These are phyloP conservation scores for Clonostachys sp. DNA, from an alignment of 2,329 filamentous ascomycete species.

Conservation along the genomic window DNA sequence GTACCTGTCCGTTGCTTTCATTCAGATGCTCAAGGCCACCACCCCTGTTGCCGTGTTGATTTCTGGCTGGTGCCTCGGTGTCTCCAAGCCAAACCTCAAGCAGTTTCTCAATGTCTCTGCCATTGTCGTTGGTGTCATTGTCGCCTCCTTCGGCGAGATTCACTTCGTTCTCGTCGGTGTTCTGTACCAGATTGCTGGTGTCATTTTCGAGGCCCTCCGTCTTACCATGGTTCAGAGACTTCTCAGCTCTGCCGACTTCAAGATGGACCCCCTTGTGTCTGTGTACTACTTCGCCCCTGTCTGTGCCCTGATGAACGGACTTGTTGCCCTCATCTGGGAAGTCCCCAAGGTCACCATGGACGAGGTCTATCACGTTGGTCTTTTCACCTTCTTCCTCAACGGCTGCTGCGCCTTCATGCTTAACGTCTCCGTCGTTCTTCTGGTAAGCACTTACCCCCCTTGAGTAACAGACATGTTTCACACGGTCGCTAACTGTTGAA, in stretches of 20 bases:
- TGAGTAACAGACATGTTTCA: not conserved
- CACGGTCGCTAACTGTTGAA: conserved; percentile 14
- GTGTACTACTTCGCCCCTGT: conserved; percentile 88
- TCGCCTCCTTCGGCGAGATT: conserved; percentile 94
- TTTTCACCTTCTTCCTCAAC: conserved; percentile 69
- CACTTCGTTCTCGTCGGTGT: conserved; percentile 81
- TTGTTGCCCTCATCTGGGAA: conserved; percentile 70
- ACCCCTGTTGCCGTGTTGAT: conserved; percentile 91
- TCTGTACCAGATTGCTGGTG: conserved; percentile 72
- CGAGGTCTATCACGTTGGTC: conserved; percentile 70
- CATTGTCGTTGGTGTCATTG: conserved; percentile 91
- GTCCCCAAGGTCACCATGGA: conserved; percentile 63
- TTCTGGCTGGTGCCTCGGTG: conserved; percentile 81
- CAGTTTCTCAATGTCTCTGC: conserved; percentile 89
- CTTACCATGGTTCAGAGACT: conserved; percentile 82
- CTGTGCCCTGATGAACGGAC: conserved; percentile 76
- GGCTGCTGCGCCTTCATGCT: conserved; percentile 75
- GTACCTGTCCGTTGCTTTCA: conserved; percentile 93
- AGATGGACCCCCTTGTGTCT: conserved; percentile 87
- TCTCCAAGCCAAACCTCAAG: conserved; percentile 78
- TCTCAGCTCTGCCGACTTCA: conserved; percentile 78
- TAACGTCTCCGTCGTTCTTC: conserved; percentile 81
- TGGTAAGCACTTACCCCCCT: conserved; percentile 51
- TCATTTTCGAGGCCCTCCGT: conserved; percentile 77
- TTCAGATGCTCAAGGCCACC: conserved; percentile 99